Conservation (phyloP, 345 rosid species). For the Acer campestre region DNA sequence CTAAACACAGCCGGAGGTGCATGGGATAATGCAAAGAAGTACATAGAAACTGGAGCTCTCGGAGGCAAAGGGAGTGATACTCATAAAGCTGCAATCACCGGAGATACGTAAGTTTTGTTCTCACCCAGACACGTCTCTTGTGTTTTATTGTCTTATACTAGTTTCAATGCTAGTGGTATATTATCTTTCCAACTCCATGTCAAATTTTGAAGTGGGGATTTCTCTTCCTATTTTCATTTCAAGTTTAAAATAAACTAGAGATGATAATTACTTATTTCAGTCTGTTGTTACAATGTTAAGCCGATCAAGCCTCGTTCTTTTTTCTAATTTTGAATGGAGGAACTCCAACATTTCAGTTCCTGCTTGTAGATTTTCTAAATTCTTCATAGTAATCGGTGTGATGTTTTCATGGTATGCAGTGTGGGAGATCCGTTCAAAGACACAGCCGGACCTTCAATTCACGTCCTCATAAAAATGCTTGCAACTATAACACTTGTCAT, state of each 20-base stretch:
- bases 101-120: conserved; percentile 81
- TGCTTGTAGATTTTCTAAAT: not conserved
- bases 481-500: conserved; percentile 95
- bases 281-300: too few relatives aligned
- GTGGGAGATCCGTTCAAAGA: conserved; percentile 99
- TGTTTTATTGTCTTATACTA: too few relatives aligned
- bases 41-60: conserved; percentile 92
- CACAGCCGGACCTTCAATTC: conserved; percentile 95
- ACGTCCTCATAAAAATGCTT: conserved; percentile 85
- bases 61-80: conserved; percentile 98
- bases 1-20: conserved; percentile 99
- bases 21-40: conserved; percentile 99
- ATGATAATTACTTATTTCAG: too few relatives aligned
- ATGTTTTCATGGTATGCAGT: conserved; percentile 49
- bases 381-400: not conserved
- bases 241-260: not conserved
- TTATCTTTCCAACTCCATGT: not conserved
- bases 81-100: conserved; percentile 97
- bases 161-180: not conserved
- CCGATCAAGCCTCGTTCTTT: not conserved
- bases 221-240: too few relatives aligned
- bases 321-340: not conserved
- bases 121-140: not conserved
- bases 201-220: not conserved
- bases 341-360: not conserved